Conservation (phyloP, 139 green algal genomes). For the Edaphochlamys debaryana region DNA sequence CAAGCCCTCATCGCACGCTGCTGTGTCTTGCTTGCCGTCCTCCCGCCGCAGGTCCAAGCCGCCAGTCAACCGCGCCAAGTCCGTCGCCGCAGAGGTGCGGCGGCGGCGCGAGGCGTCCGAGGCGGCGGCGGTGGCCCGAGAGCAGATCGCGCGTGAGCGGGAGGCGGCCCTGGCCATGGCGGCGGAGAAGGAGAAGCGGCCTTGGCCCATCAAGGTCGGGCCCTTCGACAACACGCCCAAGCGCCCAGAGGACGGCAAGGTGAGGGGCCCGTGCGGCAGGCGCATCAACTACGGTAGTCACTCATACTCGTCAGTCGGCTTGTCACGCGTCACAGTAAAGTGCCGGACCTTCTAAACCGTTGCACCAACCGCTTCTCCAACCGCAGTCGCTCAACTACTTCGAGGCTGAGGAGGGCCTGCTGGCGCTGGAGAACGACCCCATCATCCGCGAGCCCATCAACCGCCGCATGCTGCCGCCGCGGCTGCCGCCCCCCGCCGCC, state of each 20-base stretch:
- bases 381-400: constrained; percentile 62
- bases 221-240: constrained; percentile 68
- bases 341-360: too few relatives aligned
- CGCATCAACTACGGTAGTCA: too few relatives aligned
- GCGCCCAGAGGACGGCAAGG: constrained; percentile 43
- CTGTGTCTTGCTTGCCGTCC: too few relatives aligned
- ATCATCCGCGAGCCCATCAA: constrained; percentile 40
- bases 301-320: too few relatives aligned
- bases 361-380: too few relatives aligned
- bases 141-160: constrained; percentile 24
- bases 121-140: background rate
- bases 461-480: constrained; percentile 45
- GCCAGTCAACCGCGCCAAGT: background rate
- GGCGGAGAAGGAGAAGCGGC: constrained; percentile 43
- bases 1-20: too few relatives aligned
- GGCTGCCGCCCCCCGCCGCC: constrained; percentile 21
- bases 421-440: constrained; percentile 49
- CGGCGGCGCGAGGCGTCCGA: constrained; percentile 26
- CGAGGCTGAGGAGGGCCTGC: constrained; percentile 62
- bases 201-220: constrained; percentile 56
- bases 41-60: too few relatives aligned
- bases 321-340: too few relatives aligned
- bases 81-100: constrained; percentile 19
- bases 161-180: constrained; percentile 25
- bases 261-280: too few relatives aligned